phyloP scores from a whole-genome alignment of 2,329 filamentous ascomycete genomes.

The Colletotrichum spinosum region DNA sequence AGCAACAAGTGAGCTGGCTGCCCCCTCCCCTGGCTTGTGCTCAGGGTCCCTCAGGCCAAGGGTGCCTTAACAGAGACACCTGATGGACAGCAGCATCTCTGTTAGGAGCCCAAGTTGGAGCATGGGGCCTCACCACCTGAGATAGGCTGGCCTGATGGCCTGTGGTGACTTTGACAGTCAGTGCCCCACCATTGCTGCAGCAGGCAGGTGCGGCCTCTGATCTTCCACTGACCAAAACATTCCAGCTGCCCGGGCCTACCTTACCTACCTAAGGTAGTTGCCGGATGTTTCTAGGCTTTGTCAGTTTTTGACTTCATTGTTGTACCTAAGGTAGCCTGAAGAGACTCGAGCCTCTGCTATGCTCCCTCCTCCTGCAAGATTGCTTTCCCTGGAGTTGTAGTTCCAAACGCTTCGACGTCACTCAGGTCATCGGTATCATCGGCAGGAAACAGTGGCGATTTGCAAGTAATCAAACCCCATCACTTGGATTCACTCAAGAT shows the following conservation, averaged over 20 bases:
- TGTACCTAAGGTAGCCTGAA: no score
- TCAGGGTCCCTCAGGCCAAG: constrained; percentile 22
- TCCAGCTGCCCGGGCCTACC: not conserved
- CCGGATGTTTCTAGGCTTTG: not conserved
- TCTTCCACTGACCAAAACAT: constrained; percentile 25
- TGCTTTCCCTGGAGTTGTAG: not conserved
- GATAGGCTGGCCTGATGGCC: constrained; percentile 2
- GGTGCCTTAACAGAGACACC: constrained; percentile 27
- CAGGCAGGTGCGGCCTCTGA: constrained; percentile 3
- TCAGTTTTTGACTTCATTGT: no score
- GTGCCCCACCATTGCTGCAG: constrained; percentile 29
- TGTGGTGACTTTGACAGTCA: constrained; percentile 31
- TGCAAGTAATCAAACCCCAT: constrained; percentile 36
- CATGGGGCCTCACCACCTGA: not conserved
- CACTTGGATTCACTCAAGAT: constrained; percentile 51
- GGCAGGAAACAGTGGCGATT: constrained; percentile 18
- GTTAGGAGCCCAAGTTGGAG: constrained; percentile 23
- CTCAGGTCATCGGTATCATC: no score
- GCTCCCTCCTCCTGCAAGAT: not conserved
- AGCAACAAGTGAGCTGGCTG: constrained; percentile 20
- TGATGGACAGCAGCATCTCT: not conserved
- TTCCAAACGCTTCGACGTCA: not conserved
- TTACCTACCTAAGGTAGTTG: not conserved
- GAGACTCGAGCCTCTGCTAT: constrained; percentile 8
- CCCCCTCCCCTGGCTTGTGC: not conserved